Evolutionary conservation across 768 basidiomycete species (phyloP), one percentile per base, ranked within the genome.

Genomic region (Mycena alexandri): DNA sequence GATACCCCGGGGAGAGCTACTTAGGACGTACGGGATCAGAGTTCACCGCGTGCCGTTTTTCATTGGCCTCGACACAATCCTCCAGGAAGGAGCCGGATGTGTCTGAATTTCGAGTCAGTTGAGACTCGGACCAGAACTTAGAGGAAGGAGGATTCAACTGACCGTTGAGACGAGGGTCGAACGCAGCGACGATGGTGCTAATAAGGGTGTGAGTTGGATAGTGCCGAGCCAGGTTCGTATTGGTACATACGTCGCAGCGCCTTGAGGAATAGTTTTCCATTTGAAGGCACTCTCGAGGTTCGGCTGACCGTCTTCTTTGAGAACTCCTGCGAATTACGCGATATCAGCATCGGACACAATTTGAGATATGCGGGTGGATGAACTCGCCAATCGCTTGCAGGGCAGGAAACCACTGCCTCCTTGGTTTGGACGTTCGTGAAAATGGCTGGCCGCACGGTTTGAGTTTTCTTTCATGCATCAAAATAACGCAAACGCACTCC

Each of bases 201-300:
- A 2, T 2, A 34, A 21, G 22, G 34, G 29, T 2, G 3, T 29
- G 14, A 36, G 22, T 36, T 3, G 52, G 29, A 13, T 22, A 8
- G 16, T 11, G 17, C 1, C 2, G 14, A 5, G 13, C 6, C 2
- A 38, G 34, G 12, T 6, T 36, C 34, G n/a, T n/a, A 21, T 24
- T 6, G 51, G 10, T 2, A 33, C 63, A 24, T 22, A 64, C 63
- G 55, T 50, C 17, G 63, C 63, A 2, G 63, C 63, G 2, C 63
- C 63, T 17, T 64, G 54, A 16, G 63, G 24, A 21, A 64, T 50
- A 2, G 63, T 56, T 34, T 64, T 64, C 63, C 63, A 64, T n/a
- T n/a, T n/a, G 8, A 14, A 16, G 4, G 22, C 7, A 0, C 14
- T 19, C 8, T 41, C 34, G 12, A 47, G 25, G 25, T 29, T 64